Evolutionary conservation across 176 grass and related monocot species (phyloP), one percentile per base, ranked within the genome.

Genomic region (Secale cereale): DNA sequence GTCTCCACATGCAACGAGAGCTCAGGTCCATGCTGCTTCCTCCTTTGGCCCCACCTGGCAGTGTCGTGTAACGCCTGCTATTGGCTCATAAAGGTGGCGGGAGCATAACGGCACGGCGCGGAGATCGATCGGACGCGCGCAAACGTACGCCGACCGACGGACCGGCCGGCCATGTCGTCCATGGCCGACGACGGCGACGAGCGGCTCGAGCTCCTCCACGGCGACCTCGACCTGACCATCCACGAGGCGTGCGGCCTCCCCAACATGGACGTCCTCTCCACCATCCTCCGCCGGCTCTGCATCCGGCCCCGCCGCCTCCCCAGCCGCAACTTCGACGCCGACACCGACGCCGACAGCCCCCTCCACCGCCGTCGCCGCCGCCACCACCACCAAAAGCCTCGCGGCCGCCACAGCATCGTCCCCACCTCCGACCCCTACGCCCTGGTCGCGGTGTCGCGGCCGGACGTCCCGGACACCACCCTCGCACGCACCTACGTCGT

Each of bases 181-280:
- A 76, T 14, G 25, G 7, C 3, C 40, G 41, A 37, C 35, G 20
- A 7, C 19, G n/a, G 4, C 11, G 28, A 13, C 11, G 28, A 13
- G 17, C 17, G 7, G 36, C 9, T 8, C 43, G 8, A 16, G 23
- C 88, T 90, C 64, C 92, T 98, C 9, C 92, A 98, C 80, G 95
- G 92, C 76, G 91, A 98, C 12, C 87, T 98, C 26, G 60, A 95
- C 19, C 85, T 98, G 4, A 56, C 48, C 3, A 91, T 98, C 84
- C 81, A 90, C 84, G 40, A 74, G 37, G 92, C 92, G 7, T 41
- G 79, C 15, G 29, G 85, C 27, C 95, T 98, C 16, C 92, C 92
- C 60, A 98, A 98, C 87, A 94, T 92, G 86, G 92, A 98, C 89
- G 2, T 91, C 43, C 79, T 89, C 82, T 88, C 92, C 79, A 76